These are phyloP conservation scores for Colletotrichum chlorophyti DNA, from an alignment of 2,329 filamentous ascomycete species.

Conservation along the genomic window DNA sequence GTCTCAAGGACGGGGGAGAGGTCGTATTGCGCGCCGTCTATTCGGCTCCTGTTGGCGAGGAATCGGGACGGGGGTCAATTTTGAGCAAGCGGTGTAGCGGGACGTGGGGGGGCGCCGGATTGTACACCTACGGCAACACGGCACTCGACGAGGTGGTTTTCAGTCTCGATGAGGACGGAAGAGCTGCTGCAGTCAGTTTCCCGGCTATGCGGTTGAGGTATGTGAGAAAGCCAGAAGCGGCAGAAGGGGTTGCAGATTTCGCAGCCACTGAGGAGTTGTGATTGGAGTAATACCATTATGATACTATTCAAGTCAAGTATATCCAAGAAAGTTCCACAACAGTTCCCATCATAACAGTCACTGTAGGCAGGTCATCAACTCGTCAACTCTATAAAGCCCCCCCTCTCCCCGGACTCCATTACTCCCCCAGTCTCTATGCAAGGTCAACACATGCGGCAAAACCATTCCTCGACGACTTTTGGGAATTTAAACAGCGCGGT, in stretches of 20 bases:
- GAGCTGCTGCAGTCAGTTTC: slow-evolving; percentile 6
- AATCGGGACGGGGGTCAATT: neutral
- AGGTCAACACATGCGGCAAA: neutral
- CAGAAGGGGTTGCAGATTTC: too few relatives aligned
- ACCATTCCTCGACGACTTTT: neutral
- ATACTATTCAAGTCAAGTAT: neutral
- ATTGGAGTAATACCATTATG: neutral
- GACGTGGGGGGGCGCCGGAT: slow-evolving; percentile 12
- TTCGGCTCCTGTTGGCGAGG: neutral
- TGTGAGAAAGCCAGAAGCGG: neutral
- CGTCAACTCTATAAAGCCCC: neutral
- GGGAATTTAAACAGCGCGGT: too few relatives aligned
- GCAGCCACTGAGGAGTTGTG: neutral
- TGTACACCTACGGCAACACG: slow-evolving; percentile 28
- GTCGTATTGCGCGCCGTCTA: slow-evolving; percentile 2
- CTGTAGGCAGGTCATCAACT: neutral
- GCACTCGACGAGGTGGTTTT: slow-evolving; percentile 30
- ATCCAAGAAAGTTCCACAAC: neutral
- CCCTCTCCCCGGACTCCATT: neutral
- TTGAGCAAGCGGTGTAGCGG: neutral
- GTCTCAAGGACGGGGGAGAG: neutral
- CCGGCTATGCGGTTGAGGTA: slow-evolving; percentile 12
- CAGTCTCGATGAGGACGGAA: neutral
- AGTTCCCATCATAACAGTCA: neutral
- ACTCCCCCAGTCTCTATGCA: neutral